Conservation (phyloP, 2,329 filamentous ascomycete species). For the Pestalotiopsis sp. region DNA sequence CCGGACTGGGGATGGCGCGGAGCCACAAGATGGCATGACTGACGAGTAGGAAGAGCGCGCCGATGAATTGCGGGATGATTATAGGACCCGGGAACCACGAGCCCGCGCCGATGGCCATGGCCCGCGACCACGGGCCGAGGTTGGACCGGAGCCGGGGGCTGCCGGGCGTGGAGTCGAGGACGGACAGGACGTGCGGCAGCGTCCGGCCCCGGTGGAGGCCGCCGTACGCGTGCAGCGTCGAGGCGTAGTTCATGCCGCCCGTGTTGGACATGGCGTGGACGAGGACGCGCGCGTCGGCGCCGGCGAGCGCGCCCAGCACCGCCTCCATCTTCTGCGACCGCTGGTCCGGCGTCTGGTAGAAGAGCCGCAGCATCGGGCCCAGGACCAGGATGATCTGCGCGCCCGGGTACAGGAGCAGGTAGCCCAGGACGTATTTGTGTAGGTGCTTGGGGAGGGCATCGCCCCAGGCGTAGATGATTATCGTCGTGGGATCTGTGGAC, state of each 20-base stretch:
- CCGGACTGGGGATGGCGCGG: constrained; percentile 42
- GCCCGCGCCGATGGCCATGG: constrained; percentile 53
- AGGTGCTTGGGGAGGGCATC: constrained; percentile 58
- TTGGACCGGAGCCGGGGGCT: constrained; percentile 44
- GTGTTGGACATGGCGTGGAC: constrained; percentile 62
- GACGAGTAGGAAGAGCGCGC: constrained; percentile 42
- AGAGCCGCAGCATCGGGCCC: constrained; percentile 49
- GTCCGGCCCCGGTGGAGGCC: constrained; percentile 33
- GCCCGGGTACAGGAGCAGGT: constrained; percentile 50
- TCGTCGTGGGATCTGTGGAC: constrained; percentile 41
- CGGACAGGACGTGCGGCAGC: constrained; percentile 50
- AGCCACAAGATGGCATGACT: constrained; percentile 37
- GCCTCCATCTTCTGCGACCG: constrained; percentile 49
- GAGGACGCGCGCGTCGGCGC: constrained; percentile 40
- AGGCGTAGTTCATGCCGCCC: constrained; percentile 55
- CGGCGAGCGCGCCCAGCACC: constrained; percentile 42
- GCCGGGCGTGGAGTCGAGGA: constrained; percentile 57
- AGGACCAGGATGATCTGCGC: constrained; percentile 54
- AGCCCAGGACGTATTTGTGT: constrained; percentile 57
- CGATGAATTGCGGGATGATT: constrained; percentile 48
- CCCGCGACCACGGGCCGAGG: constrained; percentile 52
- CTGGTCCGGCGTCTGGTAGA: constrained; percentile 44
- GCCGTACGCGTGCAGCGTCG: constrained; percentile 49
- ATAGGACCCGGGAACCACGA: constrained; percentile 52
- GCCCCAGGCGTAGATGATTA: constrained; percentile 61